Base-by-base conservation (phyloP, 495 filamentous ascomycete species). In the Penicillium argentinense region DNA sequence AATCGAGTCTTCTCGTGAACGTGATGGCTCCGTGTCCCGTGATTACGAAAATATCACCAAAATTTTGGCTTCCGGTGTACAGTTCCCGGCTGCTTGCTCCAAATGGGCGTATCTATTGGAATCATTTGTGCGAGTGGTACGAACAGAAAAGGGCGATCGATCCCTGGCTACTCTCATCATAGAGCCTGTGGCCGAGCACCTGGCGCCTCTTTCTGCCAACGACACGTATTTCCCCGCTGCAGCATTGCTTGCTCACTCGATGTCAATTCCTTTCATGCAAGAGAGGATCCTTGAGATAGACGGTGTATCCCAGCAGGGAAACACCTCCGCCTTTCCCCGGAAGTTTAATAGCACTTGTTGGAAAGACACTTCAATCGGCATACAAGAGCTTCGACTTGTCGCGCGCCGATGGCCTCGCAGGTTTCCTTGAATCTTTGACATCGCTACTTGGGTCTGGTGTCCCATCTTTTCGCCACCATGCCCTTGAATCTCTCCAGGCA, bases 11-110 rank as follows among this genome's bases (percentile, higher is more conserved):
- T 58, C 66, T n/a, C 65, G 69, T 38, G 67, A 68, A 19, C 69
- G 66, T 6, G 68, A 74, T 51, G 72, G 69, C 4, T 67, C 67
- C 25, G 58, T 68, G 14, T 64, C 71, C 14, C 65, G 77, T 24
- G 84, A 89, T 28, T 91, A 86, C 46, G 81, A 83, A n/a, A 84
- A 89, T 28, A 68, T 82, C 17, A 74, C 81, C 30, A 84, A 76
- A 33, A 73, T 91, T 25, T 73, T 95, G 2, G 77, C 84, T 39
- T 67, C 78, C 36, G 88, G 87, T 7, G 59, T 84, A 47, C 67
- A 63, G 4, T 77, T 77, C 14, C 12, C 69, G 1, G 65, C 68
- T 45, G 54, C 57, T 19, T 60, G 64, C 17, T 24, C 76, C 16
- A 70, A 71, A 19, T 92, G 87, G 87, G 66, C 77, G 41, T 59